A percentile compares a stretch with the other conserved stretches of the same genome.
Conservation (phyloP, 352 stramenopile genomes). For the Pythium biforme region DNA sequence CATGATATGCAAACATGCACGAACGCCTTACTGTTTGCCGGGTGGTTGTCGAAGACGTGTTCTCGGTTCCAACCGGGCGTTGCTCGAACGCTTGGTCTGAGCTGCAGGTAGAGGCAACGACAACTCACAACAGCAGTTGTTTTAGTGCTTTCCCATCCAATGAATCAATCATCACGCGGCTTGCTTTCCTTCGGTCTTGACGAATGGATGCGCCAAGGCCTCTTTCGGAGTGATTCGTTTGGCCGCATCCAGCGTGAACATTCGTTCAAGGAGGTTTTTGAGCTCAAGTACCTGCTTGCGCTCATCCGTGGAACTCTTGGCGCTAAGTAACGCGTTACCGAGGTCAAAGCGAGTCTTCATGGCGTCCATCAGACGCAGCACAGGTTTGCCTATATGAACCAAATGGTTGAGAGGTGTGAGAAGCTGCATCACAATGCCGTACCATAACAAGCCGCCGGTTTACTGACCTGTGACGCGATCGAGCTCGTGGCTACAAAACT, state of each 20-base stretch:
- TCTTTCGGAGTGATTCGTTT: conserved; percentile 59
- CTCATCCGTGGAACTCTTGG: conserved; percentile 46
- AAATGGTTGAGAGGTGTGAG: neutral
- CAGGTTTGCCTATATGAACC: conserved; percentile 31
- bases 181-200: conserved; percentile 33
- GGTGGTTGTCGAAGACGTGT: neutral
- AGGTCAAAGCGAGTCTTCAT: conserved; percentile 48
- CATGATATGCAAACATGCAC: conserved; percentile 1
- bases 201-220: conserved; percentile 62
- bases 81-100: neutral
- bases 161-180: conserved; percentile 5
- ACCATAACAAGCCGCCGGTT: neutral
- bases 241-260: conserved; percentile 55
- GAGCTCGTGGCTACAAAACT: conserved; percentile 80
- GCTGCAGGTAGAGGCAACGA: conserved; percentile 2
- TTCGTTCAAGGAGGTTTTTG: conserved; percentile 63
- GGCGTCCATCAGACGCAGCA: conserved; percentile 45
- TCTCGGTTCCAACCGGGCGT: neutral
- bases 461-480: conserved; percentile 76
- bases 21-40: conserved; percentile 6
- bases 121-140: conserved; percentile 17
- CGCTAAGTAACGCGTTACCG: conserved; percentile 29
- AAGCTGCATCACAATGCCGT: neutral
- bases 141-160: conserved; percentile 11
- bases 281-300: conserved; percentile 39